phyloP scores from a whole-genome alignment of 2,329 filamentous ascomycete species.

The Drechmeria coniospora region DNA sequence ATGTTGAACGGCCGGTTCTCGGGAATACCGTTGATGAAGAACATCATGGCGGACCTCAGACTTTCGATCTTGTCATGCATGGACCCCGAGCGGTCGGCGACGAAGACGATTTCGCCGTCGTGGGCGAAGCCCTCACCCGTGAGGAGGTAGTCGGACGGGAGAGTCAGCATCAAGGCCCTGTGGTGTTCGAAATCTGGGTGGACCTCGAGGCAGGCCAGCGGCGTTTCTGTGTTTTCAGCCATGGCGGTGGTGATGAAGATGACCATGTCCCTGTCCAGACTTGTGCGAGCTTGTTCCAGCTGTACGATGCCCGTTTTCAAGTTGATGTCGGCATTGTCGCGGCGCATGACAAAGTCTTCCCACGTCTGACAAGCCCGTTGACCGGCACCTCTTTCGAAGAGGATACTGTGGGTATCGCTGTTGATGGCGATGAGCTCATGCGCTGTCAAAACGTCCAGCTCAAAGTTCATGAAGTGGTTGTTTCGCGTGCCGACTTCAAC shows the following conservation, averaged over 20 bases:
- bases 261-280: conserved; percentile 4
- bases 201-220: conserved; percentile 2
- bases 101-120: conserved; percentile 3
- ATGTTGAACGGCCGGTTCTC: conserved; percentile 18
- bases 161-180: conserved; percentile 2
- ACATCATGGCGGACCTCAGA: conserved; percentile 31
- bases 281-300: conserved; percentile 1
- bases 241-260: conserved; percentile 2
- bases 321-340: conserved; percentile 1
- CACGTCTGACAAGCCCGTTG: conserved; percentile 1
- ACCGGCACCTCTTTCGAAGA: conserved; percentile 1
- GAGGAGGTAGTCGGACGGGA: conserved; percentile 1
- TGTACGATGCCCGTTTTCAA: conserved; percentile 1
- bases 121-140: background rate
- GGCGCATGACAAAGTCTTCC: conserved; percentile 4
- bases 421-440: conserved; percentile 1
- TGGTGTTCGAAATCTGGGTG: conserved; percentile 2
- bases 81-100: conserved; percentile 18
- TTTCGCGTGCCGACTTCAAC: background rate
- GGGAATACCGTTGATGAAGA: conserved; percentile 43
- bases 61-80: conserved; percentile 31
- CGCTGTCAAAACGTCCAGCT: conserved; percentile 1
- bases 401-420: conserved; percentile 2
- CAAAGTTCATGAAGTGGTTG: background rate
- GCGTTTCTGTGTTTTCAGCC: background rate